Percentiles rank a stretch among this genome's conserved stretches.
These are phyloP conservation scores for Tricholoma sp. DNA, from an alignment of 768 basidiomycete species.

Conservation along the genomic window DNA sequence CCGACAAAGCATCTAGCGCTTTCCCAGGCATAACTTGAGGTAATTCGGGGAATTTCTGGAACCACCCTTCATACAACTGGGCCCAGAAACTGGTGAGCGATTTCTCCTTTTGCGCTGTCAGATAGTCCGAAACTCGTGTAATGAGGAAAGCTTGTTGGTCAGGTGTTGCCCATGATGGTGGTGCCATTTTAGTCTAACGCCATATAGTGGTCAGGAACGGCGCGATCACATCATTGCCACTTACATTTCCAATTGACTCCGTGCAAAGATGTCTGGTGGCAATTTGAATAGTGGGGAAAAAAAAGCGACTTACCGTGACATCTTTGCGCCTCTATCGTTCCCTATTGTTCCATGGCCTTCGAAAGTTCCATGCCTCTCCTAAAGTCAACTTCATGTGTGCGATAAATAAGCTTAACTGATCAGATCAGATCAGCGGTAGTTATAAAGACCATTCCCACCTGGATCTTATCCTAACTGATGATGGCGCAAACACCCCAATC, in stretches of 20 bases:
- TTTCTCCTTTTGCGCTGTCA: background rate
- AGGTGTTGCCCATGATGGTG: constrained; percentile 17
- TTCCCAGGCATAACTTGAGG: background rate
- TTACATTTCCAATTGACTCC: background rate
- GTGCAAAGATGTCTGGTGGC: background rate
- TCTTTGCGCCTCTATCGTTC: background rate
- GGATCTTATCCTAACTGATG: constrained; percentile 18
- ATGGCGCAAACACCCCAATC: constrained; percentile 15
- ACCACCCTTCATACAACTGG: too few relatives aligned
- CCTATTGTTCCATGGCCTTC: background rate
- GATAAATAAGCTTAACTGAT: background rate
- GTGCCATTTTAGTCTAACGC: background rate
- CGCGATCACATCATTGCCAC: background rate
- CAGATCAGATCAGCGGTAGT: background rate
- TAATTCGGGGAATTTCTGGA: background rate
- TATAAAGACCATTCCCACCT: too few relatives aligned
- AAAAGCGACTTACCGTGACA: background rate
- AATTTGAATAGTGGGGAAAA: background rate
- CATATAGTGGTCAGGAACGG: background rate
- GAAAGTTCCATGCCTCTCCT: background rate
- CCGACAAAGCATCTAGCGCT: background rate
- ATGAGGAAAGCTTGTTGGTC: constrained; percentile 9
- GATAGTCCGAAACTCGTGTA: background rate
- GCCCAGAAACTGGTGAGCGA: background rate
- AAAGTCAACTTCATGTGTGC: background rate